A percentile compares a stretch with the other conserved stretches of the same genome.
phyloP scores from a whole-genome alignment of 805 yeast genomes.

The Monosporozyma aerobia region DNA sequence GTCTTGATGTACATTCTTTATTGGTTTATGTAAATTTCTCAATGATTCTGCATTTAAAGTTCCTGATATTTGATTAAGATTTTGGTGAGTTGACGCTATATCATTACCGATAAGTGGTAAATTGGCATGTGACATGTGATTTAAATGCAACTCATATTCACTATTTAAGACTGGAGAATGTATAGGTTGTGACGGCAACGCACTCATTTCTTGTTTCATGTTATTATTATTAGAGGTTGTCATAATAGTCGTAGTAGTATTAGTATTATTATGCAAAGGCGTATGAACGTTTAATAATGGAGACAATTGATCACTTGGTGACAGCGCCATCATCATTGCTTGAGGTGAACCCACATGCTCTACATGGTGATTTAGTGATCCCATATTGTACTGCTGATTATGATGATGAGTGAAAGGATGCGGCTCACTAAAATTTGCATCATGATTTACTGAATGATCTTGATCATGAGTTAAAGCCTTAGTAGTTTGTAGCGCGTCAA shows the following conservation, averaged over 20 bases:
- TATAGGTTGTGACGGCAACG: neutral
- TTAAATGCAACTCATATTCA: neutral
- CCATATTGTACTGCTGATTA: neutral
- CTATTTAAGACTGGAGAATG: neutral
- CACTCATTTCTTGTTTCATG: neutral
- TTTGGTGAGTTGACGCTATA: neutral
- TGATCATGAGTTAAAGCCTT: neutral
- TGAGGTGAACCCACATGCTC: neutral
- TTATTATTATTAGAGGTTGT: neutral
- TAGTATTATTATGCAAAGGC: neutral
- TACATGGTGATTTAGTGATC: neutral
- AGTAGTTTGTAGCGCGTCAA: conserved; percentile 8
- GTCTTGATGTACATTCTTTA: neutral
- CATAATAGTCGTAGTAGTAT: neutral
- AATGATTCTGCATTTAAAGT: neutral
- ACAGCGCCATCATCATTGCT: neutral
- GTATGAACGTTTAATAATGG: neutral
- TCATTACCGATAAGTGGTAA: neutral
- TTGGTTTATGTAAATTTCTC: neutral
- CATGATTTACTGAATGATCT: neutral
- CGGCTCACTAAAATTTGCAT: neutral
- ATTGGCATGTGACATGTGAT: neutral
- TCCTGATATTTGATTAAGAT: neutral
- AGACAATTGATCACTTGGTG: neutral
- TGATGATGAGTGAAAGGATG: conserved; percentile 2